Base-by-base conservation (phyloP, 176 grass and related monocot species). In the Carex parvula region DNA sequence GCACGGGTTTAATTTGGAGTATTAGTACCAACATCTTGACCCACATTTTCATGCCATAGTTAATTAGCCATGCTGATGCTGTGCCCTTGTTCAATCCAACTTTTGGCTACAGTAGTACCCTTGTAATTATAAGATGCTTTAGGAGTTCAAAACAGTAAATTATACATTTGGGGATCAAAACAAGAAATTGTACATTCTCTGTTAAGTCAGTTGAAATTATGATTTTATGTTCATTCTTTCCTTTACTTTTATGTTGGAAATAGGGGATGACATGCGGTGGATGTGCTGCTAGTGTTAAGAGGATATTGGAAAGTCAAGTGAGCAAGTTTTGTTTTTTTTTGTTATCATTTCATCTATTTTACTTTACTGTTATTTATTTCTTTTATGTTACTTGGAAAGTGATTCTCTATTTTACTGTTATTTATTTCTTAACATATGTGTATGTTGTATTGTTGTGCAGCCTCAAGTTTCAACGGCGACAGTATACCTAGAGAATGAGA, bases 231-330 rank as follows among this genome's bases (percentile, higher is more conserved):
- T 22, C 22, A 56, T 59, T 79, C 11, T 14, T 6, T 46, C 2
- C 8, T 48, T 54, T 3, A n/a, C 33, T 20, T 64, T 64, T 35
- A 16, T 85, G 81, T 76, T 83, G 62, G 41, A 77, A 78, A 58
- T 89, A 98, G 89, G 92, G 95, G 1, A 98, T 98, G 92, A 88
- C 89, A 63, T 98, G 95, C 17, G 92, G 91, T 56, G 95, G 95
- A 76, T 98, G 95, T 79, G 91, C 95, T 3, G 81, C 89, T 1
- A 98, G 95, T 55, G 92, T 98, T 86, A 94, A 93, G 64, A 80
- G 91, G 59, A 98, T 98, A 48, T 84, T 98, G 75, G 95, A 98
- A 68, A 91, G 91, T 79, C 95, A 89, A 70, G 95, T 98, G 71
- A 72, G 48, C 21, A 16, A 30, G 20, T 14, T 58, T 39, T 39